These are phyloP conservation scores for Candida silvatica DNA, from an alignment of 805 yeast species.

Conservation along the genomic window DNA sequence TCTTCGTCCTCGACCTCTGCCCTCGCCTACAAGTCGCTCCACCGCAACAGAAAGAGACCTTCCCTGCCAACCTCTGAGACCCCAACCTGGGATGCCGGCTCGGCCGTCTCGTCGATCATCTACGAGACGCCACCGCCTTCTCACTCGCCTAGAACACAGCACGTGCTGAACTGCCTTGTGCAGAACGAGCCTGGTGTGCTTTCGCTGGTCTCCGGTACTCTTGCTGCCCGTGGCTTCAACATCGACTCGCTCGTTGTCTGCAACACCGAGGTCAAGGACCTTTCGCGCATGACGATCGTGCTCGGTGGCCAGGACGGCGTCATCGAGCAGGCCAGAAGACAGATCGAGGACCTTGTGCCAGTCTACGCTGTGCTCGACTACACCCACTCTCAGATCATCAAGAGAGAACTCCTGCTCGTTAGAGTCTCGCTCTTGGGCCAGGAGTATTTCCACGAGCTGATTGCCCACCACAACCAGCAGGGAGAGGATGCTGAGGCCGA, in stretches of 20 bases:
- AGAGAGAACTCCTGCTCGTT: conserved; percentile 85
- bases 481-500: conserved; percentile 35
- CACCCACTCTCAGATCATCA: conserved; percentile 80
- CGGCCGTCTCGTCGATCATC: conserved; percentile 91
- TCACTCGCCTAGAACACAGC: conserved; percentile 62
- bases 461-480: conserved; percentile 68
- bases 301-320: conserved; percentile 92
- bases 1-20: conserved; percentile 81
- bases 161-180: conserved; percentile 91
- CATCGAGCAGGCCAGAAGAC: conserved; percentile 96
- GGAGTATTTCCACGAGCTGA: conserved; percentile 93
- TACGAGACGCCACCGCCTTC: conserved; percentile 80
- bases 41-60: conserved; percentile 80
- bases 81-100: conserved; percentile 92
- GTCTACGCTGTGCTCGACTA: conserved; percentile 97
- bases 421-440: conserved; percentile 92
- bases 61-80: conserved; percentile 89
- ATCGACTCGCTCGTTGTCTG: conserved; percentile 96
- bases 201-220: conserved; percentile 85
- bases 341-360: conserved; percentile 95
- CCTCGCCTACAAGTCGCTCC: conserved; percentile 85
- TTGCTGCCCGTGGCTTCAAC: conserved; percentile 98
- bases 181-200: conserved; percentile 99
- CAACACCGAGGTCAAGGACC: conserved; percentile 90
- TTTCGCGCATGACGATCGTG: conserved; percentile 95